Conservation (phyloP, 2,329 filamentous ascomycete genomes). For the Sporothrix pseudoabietina region DNA sequence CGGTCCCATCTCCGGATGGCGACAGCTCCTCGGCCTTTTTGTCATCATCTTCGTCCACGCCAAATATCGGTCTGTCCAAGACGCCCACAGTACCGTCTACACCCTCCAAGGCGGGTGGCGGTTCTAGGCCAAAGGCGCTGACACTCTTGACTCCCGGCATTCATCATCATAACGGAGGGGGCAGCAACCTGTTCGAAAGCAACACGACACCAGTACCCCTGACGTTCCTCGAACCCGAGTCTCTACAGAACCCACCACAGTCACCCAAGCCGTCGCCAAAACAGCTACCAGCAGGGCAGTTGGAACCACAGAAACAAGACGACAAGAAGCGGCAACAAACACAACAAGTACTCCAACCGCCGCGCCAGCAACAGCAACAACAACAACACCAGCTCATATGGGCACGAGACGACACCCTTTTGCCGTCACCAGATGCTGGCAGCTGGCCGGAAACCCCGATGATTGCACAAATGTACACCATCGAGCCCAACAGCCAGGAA, state of each 20-base stretch:
- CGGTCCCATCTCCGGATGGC: constrained; percentile 35
- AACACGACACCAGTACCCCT: background rate
- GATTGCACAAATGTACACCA: constrained; percentile 41
- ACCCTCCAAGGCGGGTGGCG: constrained; percentile 1
- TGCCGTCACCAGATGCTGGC: constrained; percentile 42
- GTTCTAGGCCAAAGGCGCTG: background rate
- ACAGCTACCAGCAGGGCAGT: background rate
- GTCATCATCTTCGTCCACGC: constrained; percentile 27
- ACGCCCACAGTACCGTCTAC: constrained; percentile 1
- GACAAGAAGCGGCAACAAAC: background rate
- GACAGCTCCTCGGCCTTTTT: constrained; percentile 26
- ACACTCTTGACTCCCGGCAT: constrained; percentile 22
- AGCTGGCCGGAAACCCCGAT: constrained; percentile 41
- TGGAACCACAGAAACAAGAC: background rate
- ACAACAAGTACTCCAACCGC: background rate
- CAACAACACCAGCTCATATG: constrained; percentile 24
- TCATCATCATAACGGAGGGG: background rate
- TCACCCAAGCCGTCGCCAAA: background rate
- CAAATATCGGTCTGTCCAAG: background rate
- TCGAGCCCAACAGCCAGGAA: constrained; percentile 46
- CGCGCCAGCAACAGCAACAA: background rate
- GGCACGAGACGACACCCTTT: constrained; percentile 38
- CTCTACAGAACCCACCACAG: constrained; percentile 11
- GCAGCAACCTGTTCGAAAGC: background rate
- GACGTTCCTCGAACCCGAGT: constrained; percentile 23